Percentiles rank a stretch among this genome's conserved stretches.
Evolutionary conservation across 2,329 filamentous ascomycete genomes (phyloP).

Genomic region (Beauveria medogensis): DNA sequence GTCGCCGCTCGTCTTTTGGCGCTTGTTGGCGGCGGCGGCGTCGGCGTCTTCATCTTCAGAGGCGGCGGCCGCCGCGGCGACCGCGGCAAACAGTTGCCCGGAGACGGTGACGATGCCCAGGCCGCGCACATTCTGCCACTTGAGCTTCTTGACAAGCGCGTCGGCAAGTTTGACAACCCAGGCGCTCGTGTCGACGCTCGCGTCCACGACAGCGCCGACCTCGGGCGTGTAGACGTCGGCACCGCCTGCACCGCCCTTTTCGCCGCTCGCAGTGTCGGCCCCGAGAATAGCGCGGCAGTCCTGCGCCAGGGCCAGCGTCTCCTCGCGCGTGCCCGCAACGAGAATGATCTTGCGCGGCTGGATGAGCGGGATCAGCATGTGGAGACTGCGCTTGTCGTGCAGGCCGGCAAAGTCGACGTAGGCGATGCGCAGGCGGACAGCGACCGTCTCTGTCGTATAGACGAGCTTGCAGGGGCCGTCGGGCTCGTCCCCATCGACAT

Average conservation of each 20-base stretch:
- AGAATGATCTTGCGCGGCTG: slow-evolving; percentile 90
- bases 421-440: slow-evolving; percentile 66
- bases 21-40: slow-evolving; percentile 35
- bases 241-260: slow-evolving; percentile 28
- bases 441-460: slow-evolving; percentile 54
- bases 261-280: slow-evolving; percentile 21
- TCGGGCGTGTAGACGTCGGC: slow-evolving; percentile 75
- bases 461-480: slow-evolving; percentile 69
- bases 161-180: slow-evolving; percentile 92
- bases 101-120: slow-evolving; percentile 90
- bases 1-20: slow-evolving; percentile 36
- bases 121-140: slow-evolving; percentile 90
- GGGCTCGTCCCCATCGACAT: slow-evolving; percentile 42
- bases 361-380: slow-evolving; percentile 91
- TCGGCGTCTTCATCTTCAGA: slow-evolving; percentile 38
- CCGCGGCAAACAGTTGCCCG: slow-evolving; percentile 48
- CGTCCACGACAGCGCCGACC: slow-evolving; percentile 69
- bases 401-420: slow-evolving; percentile 89
- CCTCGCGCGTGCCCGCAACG: slow-evolving; percentile 69
- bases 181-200: slow-evolving; percentile 94
- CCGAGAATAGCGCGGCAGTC: slow-evolving; percentile 67
- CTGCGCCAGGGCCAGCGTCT: slow-evolving; percentile 69
- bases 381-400: slow-evolving; percentile 86
- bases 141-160: slow-evolving; percentile 72
- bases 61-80: slow-evolving; percentile 24